A percentile compares a stretch with the other conserved stretches of the same genome.
phyloP scores from a whole-genome alignment of 2,329 filamentous ascomycete species.

The Fonsecaea nubica region DNA sequence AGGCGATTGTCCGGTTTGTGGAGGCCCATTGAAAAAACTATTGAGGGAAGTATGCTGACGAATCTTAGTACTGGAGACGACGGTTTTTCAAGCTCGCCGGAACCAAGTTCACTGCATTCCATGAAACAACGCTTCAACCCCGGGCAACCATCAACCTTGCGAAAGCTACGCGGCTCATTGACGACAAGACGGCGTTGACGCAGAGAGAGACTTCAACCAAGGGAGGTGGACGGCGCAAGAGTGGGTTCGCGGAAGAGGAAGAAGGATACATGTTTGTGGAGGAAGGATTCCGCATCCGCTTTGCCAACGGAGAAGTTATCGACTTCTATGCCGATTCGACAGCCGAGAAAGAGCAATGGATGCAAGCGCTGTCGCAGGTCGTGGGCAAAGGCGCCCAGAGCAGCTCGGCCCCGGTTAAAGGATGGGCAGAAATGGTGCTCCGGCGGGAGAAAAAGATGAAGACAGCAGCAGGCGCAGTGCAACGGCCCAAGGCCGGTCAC shows the following conservation, averaged over 20 bases:
- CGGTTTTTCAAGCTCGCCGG: constrained; percentile 95
- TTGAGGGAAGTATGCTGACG: constrained; percentile 18
- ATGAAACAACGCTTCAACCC: constrained; percentile 92
- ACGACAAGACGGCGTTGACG: constrained; percentile 82
- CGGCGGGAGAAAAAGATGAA: constrained; percentile 50
- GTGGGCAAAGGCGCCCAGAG: constrained; percentile 59
- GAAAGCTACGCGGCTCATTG: constrained; percentile 90
- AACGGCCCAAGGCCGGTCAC: constrained; percentile 33
- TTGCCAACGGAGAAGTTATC: constrained; percentile 97
- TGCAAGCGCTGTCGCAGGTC: constrained; percentile 80
- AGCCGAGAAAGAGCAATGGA: constrained; percentile 90
- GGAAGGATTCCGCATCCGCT: constrained; percentile 97
- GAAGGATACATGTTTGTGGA: constrained; percentile 99
- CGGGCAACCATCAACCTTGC: constrained; percentile 95
- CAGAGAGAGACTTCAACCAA: constrained; percentile 82
- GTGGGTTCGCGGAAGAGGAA: constrained; percentile 95
- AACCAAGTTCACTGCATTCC: constrained; percentile 90
- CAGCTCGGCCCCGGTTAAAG: constrained; percentile 51
- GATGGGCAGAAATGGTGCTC: constrained; percentile 69
- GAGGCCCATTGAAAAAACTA: neutral
- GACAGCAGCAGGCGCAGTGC: constrained; percentile 3
- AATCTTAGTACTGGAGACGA: constrained; percentile 85
- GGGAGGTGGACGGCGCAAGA: constrained; percentile 81
- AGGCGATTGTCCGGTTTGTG: constrained; percentile 91
- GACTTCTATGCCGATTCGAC: constrained; percentile 96